Percentiles rank a stretch among this genome's conserved stretches.
phyloP scores from a whole-genome alignment of 2,329 filamentous ascomycete genomes.

The Sporothrix curviconia region DNA sequence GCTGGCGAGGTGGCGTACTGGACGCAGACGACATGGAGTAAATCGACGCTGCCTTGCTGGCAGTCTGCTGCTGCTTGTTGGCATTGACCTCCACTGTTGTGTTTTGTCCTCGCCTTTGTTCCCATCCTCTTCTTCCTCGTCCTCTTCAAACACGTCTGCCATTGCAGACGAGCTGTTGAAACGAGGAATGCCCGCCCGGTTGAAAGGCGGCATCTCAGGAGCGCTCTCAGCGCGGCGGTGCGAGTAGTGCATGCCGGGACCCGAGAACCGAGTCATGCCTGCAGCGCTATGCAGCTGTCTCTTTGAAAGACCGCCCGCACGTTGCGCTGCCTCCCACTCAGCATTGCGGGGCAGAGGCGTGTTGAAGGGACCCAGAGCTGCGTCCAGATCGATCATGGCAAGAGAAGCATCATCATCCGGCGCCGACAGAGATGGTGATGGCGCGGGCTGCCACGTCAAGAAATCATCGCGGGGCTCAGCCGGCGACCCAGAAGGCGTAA shows the following conservation, averaged over 20 bases:
- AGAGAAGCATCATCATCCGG: slow-evolving; percentile 60
- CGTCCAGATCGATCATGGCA: slow-evolving; percentile 88
- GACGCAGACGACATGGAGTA: slow-evolving; percentile 4
- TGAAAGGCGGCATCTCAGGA: slow-evolving; percentile 71
- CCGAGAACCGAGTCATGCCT: slow-evolving; percentile 60
- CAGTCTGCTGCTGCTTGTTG: not conserved
- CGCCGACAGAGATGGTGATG: slow-evolving; percentile 22
- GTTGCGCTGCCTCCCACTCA: slow-evolving; percentile 62
- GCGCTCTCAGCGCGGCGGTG: slow-evolving; percentile 75
- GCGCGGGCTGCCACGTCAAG: slow-evolving; percentile 33
- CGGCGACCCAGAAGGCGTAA: slow-evolving; percentile 34
- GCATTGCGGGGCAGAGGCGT: slow-evolving; percentile 60
- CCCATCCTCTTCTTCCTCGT: slow-evolving; percentile 54
- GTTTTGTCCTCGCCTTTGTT: not conserved
- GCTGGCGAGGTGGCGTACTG: not conserved
- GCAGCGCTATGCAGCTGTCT: slow-evolving; percentile 72
- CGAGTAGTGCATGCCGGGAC: slow-evolving; percentile 64
- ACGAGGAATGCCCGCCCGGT: slow-evolving; percentile 54
- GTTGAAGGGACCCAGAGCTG: slow-evolving; percentile 86
- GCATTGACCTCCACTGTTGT: not conserved
- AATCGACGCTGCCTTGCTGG: slow-evolving; percentile 5
- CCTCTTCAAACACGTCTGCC: slow-evolving; percentile 83
- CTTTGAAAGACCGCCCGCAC: slow-evolving; percentile 49
- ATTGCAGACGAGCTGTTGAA: slow-evolving; percentile 66
- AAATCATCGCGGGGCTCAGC: slow-evolving; percentile 20